Percentiles rank a stretch among this genome's conserved stretches.
phyloP scores from a whole-genome alignment of 2,329 filamentous ascomycete genomes.

The Cytospora chrysosperma region DNA sequence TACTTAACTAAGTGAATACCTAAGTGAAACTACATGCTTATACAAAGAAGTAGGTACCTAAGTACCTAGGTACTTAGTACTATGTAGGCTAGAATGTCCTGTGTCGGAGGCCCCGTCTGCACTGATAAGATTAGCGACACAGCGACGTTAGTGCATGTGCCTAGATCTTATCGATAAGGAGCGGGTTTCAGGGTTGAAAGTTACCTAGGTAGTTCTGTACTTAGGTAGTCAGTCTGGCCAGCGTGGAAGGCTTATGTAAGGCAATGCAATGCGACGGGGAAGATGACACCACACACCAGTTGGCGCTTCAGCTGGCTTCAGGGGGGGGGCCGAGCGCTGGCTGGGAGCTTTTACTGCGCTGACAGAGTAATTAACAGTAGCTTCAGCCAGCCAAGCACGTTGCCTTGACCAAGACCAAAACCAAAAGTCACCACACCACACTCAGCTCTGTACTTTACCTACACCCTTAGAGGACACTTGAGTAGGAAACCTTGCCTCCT shows the following conservation, averaged over 20 bases:
- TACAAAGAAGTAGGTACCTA: too few relatives aligned
- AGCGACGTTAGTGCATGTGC: too few relatives aligned
- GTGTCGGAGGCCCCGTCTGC: neutral
- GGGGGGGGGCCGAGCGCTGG: conserved; percentile 1
- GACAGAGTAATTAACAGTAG: too few relatives aligned
- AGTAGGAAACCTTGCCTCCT: neutral
- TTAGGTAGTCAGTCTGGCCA: too few relatives aligned
- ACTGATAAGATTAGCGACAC: neutral
- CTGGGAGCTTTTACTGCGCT: conserved; percentile 6
- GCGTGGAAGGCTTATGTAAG: neutral
- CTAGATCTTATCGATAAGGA: neutral
- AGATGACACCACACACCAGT: conserved; percentile 6
- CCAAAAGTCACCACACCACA: neutral
- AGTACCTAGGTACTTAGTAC: too few relatives aligned
- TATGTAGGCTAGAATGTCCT: conserved; percentile 1
- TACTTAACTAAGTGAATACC: too few relatives aligned
- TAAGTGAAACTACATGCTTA: too few relatives aligned
- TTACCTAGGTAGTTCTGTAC: too few relatives aligned
- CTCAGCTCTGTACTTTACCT: neutral
- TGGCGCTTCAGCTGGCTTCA: conserved; percentile 7
- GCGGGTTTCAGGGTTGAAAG: too few relatives aligned
- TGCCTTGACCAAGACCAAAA: neutral
- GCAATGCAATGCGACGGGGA: neutral
- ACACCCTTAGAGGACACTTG: neutral
- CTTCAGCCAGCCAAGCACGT: neutral